Evolutionary conservation across 306 rosid genomes (phyloP).

Genomic region (Cucumis hystrix): DNA sequence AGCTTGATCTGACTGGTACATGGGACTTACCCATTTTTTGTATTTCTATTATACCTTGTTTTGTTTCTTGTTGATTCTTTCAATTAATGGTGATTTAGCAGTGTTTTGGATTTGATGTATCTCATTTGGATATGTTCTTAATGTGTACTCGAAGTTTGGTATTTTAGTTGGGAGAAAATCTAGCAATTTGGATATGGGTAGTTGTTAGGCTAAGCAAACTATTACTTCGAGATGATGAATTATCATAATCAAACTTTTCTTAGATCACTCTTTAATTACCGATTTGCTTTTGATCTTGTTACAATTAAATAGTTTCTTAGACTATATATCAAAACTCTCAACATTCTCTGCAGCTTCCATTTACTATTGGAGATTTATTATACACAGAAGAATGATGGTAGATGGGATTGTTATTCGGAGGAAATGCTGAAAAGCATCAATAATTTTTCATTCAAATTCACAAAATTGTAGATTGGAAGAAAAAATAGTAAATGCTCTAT

Average conservation of each 20-base stretch:
- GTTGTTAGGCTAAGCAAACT: background rate
- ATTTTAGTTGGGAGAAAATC: background rate
- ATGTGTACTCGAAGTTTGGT: background rate
- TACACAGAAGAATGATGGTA: background rate
- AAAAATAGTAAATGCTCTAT: background rate
- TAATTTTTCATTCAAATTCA: background rate
- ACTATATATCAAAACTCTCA: background rate
- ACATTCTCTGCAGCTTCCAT: background rate
- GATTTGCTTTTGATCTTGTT: background rate
- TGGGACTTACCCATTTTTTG: slow-evolving; percentile 1
- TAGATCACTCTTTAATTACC: background rate
- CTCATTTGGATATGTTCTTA: background rate
- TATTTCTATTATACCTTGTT: background rate
- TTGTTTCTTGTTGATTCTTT: background rate
- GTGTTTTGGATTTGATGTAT: background rate
- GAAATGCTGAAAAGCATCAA: background rate
- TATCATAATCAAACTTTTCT: background rate
- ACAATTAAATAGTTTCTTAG: background rate
- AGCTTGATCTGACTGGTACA: slow-evolving; percentile 23
- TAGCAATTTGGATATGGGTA: background rate
- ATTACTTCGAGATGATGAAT: background rate
- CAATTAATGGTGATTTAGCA: background rate
- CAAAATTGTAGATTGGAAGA: background rate
- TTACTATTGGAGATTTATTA: background rate
- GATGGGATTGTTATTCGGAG: background rate